Percentiles rank a stretch among this genome's conserved stretches.
These are phyloP conservation scores for Ligustrum vulgare DNA, from an alignment of 257 asterid genomes.

Conservation along the genomic window DNA sequence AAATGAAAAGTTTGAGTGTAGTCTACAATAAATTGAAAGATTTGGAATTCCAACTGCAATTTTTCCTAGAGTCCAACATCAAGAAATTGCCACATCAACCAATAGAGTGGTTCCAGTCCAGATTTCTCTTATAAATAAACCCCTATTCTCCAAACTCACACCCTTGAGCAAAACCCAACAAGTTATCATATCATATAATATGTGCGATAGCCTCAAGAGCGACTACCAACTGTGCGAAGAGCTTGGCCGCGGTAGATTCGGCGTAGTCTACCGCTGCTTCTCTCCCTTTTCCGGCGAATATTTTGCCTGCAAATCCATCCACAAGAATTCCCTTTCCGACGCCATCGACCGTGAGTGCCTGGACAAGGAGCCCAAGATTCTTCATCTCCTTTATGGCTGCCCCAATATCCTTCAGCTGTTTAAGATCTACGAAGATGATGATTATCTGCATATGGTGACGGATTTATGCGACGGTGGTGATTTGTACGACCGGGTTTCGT, in stretches of 20 bases:
- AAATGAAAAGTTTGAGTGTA: no score
- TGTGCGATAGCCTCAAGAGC: slow-evolving; percentile 59
- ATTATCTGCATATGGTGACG: slow-evolving; percentile 63
- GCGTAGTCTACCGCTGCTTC: slow-evolving; percentile 81
- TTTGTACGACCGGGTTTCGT: slow-evolving; percentile 54
- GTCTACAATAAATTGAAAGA: no score
- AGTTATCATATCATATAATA: slow-evolving; percentile 21
- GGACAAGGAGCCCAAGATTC: slow-evolving; percentile 64
- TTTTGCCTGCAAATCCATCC: slow-evolving; percentile 73
- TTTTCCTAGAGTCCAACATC: background rate
- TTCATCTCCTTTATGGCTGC: slow-evolving; percentile 51
- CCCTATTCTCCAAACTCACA: background rate
- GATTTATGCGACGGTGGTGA: slow-evolving; percentile 84
- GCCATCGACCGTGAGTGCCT: slow-evolving; percentile 78
- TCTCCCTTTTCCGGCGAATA: slow-evolving; percentile 21
- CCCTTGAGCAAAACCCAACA: slow-evolving; percentile 7
- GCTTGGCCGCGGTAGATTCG: slow-evolving; percentile 93
- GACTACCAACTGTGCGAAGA: slow-evolving; percentile 74
- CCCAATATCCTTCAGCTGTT: slow-evolving; percentile 58
- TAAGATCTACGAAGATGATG: slow-evolving; percentile 79
- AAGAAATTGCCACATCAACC: background rate
- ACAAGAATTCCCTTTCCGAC: slow-evolving; percentile 51
- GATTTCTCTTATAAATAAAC: slow-evolving; percentile 12
- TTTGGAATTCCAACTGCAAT: no score
- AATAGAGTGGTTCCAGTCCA: background rate